These are phyloP conservation scores for Aspergillus fumigatiaffinis DNA, from an alignment of 2,329 filamentous ascomycete genomes.

Conservation along the genomic window DNA sequence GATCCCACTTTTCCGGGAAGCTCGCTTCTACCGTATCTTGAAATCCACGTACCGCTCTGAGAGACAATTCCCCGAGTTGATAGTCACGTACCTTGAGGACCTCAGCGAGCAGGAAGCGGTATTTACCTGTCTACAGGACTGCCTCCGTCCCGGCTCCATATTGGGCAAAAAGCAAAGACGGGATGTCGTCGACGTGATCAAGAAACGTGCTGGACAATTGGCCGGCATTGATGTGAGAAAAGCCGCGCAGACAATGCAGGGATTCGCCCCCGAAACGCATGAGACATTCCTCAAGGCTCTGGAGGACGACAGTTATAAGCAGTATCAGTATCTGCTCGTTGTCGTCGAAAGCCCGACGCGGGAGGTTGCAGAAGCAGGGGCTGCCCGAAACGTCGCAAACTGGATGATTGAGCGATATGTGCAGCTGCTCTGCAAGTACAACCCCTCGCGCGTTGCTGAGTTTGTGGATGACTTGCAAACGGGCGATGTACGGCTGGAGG, in stretches of 20 bases:
- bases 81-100: constrained; percentile 83
- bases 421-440: constrained; percentile 83
- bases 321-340: constrained; percentile 72
- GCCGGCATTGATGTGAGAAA: constrained; percentile 62
- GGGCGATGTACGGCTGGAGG: constrained; percentile 72
- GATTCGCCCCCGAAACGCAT: constrained; percentile 62
- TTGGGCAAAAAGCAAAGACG: constrained; percentile 66
- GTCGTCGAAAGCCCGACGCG: constrained; percentile 63
- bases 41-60: constrained; percentile 83
- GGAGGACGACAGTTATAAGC: constrained; percentile 57
- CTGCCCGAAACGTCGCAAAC: constrained; percentile 41
- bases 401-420: constrained; percentile 79
- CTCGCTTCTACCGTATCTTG: constrained; percentile 83
- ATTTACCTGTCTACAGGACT: constrained; percentile 75
- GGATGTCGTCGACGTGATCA: constrained; percentile 66
- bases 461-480: constrained; percentile 75
- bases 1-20: constrained; percentile 72
- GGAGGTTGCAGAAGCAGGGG: constrained; percentile 27
- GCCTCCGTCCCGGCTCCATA: constrained; percentile 61
- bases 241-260: constrained; percentile 63
- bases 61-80: constrained; percentile 71
- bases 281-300: constrained; percentile 61
- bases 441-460: constrained; percentile 75
- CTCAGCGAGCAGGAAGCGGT: constrained; percentile 68
- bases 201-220: constrained; percentile 62